phyloP scores from a whole-genome alignment of 306 rosid species.

The Nissolia schottii region DNA sequence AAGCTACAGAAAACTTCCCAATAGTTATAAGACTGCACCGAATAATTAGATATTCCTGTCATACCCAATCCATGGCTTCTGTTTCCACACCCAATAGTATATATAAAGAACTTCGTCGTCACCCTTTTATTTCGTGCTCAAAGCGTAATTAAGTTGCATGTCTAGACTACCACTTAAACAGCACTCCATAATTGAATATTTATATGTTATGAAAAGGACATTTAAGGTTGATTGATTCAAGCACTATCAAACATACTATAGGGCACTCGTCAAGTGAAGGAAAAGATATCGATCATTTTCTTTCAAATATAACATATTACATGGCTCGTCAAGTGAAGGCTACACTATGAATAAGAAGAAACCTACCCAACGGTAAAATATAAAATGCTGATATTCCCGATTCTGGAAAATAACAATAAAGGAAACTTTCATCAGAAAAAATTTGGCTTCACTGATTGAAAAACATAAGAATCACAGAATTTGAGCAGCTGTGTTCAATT shows the following conservation, averaged over 20 bases:
- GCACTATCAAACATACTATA: not conserved
- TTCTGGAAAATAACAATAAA: not conserved
- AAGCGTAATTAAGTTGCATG: not conserved
- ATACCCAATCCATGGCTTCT: not conserved
- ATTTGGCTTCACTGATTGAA: not conserved
- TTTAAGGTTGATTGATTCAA: not conserved
- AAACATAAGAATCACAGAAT: conserved; percentile 44
- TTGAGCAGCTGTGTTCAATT: conserved; percentile 94
- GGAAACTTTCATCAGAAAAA: conserved; percentile 5
- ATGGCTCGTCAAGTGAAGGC: not conserved
- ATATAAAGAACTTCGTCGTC: not conserved
- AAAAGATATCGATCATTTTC: not conserved
- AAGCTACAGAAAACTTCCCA: no score
- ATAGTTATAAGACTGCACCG: no score
- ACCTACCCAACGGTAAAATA: conserved; percentile 9
- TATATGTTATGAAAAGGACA: not conserved
- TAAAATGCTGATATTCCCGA: conserved; percentile 5
- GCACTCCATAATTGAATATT: no score
- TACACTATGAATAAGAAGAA: conserved; percentile 8
- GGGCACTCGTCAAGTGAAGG: not conserved
- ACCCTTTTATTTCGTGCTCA: not conserved
- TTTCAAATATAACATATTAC: conserved; percentile 20
- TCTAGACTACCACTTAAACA: not conserved
- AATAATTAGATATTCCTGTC: no score
- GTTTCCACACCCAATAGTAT: not conserved